Evolutionary conservation across 2,329 filamentous ascomycete species (phyloP).

Genomic region (Claviceps sp.): DNA sequence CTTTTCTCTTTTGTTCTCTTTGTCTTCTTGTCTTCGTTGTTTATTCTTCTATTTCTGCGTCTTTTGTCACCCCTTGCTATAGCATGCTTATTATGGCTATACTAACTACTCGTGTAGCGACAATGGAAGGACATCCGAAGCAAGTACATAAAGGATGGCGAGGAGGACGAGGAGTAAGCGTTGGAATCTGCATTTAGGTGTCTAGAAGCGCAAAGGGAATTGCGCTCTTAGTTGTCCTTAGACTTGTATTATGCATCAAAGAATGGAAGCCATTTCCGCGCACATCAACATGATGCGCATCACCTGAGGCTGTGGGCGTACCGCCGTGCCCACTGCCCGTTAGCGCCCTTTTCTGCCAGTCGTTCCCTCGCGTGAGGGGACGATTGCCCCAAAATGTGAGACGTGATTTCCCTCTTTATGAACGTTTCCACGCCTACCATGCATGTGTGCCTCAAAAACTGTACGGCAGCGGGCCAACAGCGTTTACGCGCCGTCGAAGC

Average conservation of each 20-base stretch:
- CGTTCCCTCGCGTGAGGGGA: not conserved
- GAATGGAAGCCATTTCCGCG: slow-evolving; percentile 13
- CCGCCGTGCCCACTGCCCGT: not conserved
- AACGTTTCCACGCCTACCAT: not conserved
- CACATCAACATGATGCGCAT: not conserved
- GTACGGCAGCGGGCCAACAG: no score
- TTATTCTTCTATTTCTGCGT: not conserved
- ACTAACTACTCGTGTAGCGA: slow-evolving; percentile 44
- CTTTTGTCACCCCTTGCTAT: no score
- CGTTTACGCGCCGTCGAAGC: not conserved
- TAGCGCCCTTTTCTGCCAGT: not conserved
- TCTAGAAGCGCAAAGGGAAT: slow-evolving; percentile 8
- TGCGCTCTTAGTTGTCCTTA: slow-evolving; percentile 10
- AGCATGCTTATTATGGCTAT: not conserved
- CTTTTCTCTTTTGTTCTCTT: not conserved
- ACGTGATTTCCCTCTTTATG: not conserved
- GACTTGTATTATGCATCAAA: slow-evolving; percentile 20
- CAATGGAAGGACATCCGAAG: slow-evolving; percentile 99
- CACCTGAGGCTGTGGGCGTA: not conserved
- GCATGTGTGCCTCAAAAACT: no score
- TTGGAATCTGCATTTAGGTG: not conserved
- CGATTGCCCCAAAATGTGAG: not conserved
- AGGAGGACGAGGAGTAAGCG: slow-evolving; percentile 45
- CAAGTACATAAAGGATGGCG: slow-evolving; percentile 62
- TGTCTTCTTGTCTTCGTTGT: no score